A percentile compares a stretch with the other conserved stretches of the same genome.
phyloP scores from a whole-genome alignment of 2,329 filamentous ascomycete species.

The Drechslera avenae region DNA sequence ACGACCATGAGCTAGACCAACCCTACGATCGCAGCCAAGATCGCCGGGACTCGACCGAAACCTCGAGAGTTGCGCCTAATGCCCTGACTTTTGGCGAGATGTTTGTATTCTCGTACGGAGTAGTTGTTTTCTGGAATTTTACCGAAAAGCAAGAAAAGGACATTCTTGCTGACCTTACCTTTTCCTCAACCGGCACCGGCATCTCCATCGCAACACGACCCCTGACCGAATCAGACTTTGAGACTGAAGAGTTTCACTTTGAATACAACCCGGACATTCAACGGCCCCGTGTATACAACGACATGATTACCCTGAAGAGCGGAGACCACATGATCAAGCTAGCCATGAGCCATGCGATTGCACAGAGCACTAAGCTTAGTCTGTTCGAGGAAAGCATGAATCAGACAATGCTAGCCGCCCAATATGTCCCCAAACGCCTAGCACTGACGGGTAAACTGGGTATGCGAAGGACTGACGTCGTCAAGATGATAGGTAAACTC shows the following conservation, averaged over 20 bases:
- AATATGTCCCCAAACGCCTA: slow-evolving; percentile 86
- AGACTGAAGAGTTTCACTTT: slow-evolving; percentile 98
- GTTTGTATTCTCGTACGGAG: slow-evolving; percentile 96
- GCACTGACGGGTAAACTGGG: slow-evolving; percentile 88
- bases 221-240: slow-evolving; percentile 86
- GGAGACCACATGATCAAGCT: slow-evolving; percentile 99
- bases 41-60: slow-evolving; percentile 27
- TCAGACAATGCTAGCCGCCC: slow-evolving; percentile 88
- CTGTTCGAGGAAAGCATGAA: slow-evolving; percentile 97
- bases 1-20: slow-evolving; percentile 38
- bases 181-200: slow-evolving; percentile 72
- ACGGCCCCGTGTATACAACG: slow-evolving; percentile 92
- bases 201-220: slow-evolving; percentile 76
- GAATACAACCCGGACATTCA: slow-evolving; percentile 89
- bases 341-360: slow-evolving; percentile 95
- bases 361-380: slow-evolving; percentile 93
- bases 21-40: slow-evolving; percentile 25
- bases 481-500: slow-evolving; percentile 85
- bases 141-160: slow-evolving; percentile 95
- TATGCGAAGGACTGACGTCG: slow-evolving; percentile 89
- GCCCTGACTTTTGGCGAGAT: slow-evolving; percentile 87
- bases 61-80: slow-evolving; percentile 66
- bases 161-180: slow-evolving; percentile 90
- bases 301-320: slow-evolving; percentile 96
- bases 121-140: slow-evolving; percentile 99